Evolutionary conservation across 202 grass and related monocot genomes (phyloP).

Genomic region (Thinopyrum obtusiflorum): DNA sequence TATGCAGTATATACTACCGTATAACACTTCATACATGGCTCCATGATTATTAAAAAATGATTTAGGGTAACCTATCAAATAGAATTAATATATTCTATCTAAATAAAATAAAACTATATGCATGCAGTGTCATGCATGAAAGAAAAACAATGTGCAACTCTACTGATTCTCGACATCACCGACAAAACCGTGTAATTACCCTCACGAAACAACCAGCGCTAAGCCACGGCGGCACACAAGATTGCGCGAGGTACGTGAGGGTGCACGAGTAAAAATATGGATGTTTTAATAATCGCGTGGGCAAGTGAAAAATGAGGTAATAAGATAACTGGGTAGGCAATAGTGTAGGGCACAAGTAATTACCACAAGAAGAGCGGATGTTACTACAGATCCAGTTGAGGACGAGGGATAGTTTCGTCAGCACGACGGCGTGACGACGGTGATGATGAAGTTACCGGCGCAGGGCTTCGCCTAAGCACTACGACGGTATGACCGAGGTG

Average conservation of each 20-base stretch:
- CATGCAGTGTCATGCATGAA: neutral
- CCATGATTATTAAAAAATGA: neutral
- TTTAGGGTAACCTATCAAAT: neutral
- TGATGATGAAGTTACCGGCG: too few relatives aligned
- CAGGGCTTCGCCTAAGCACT: too few relatives aligned
- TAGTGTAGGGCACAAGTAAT: neutral
- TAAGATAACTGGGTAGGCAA: neutral
- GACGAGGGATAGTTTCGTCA: too few relatives aligned
- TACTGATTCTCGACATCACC: neutral
- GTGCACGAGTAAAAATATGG: neutral
- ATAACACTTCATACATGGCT: neutral
- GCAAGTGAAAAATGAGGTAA: neutral
- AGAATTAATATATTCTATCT: neutral
- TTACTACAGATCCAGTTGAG: too few relatives aligned
- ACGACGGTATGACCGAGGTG: too few relatives aligned
- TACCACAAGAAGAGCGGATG: neutral
- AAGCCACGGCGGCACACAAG: accelerated
- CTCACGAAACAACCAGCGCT: accelerated
- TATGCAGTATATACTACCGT: neutral
- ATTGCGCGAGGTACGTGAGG: neutral
- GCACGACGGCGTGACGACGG: too few relatives aligned
- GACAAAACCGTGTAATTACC: neutral
- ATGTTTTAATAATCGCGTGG: neutral
- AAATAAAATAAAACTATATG: neutral
- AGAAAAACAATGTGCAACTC: neutral